Evolutionary conservation across 441 rosid genomes (phyloP), one percentile per base, ranked within the genome.

Genomic region (Omphalea diandra): DNA sequence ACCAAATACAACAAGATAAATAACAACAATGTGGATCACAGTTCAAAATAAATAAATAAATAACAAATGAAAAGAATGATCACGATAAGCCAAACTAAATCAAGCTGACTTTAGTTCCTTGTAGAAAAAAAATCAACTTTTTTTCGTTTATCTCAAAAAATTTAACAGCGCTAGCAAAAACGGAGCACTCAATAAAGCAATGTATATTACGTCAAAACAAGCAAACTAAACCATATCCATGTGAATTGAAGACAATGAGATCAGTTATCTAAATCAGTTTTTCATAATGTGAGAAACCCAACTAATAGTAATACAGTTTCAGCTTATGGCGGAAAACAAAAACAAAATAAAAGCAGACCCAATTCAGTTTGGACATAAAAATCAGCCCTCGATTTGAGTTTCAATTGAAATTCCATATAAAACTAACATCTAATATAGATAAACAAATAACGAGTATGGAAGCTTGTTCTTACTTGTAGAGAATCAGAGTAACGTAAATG

Each of bases 391-490:
- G 38, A 67, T 26, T 12, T n/a, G 68, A 54, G 56, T 41, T 40
- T 60, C 69, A n/a, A n/a, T 70, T 46, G 55, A 68, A 66, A 70
- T 10, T 68, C 65, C 65, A 50, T 11, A n/a, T n/a, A 9, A 26
- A 43, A 26, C 27, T 24, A 41, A 64, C 52, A 46, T 46, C 15
- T 6, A 56, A 50, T 17, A 50, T 17, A 7, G n/a, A 46, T 66
- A 26, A 26, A 10, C 18, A 17, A 62, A 53, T 6, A 44, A 40
- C 18, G 77, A n/a, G n/a, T 2, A 27, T n/a, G 10, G 44, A 44
- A 69, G 32, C 8, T 6, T 17, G 59, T 55, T 50, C 81, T 72
- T 57, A 72, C 73, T n/a, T n/a, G n/a, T 18, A 8, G 81, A 17
- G 57, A 60, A 62, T 0, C 26, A 24, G 3, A 68, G 12, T 44